Conservation (phyloP, 208 protist genomes). For the Trypanosoma boissoni region DNA sequence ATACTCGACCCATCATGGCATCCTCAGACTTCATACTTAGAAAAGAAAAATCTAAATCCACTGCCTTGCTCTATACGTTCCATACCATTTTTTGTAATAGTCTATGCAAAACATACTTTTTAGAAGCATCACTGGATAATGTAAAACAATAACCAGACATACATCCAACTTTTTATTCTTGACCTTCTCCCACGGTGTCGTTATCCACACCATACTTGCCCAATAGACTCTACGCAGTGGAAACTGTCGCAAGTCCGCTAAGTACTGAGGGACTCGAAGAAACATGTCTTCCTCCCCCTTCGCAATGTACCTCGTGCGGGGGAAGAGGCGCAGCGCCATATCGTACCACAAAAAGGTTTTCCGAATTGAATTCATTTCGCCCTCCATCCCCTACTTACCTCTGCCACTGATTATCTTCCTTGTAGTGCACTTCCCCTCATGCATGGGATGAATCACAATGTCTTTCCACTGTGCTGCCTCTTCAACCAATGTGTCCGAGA, state of each 20-base stretch:
- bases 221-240: constrained; percentile 11
- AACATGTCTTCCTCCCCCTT: constrained; percentile 60
- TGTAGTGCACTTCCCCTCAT: background rate
- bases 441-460: constrained; percentile 24
- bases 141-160: background rate
- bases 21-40: background rate
- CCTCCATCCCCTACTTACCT: constrained; percentile 18
- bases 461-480: constrained; percentile 37
- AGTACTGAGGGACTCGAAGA: constrained; percentile 47
- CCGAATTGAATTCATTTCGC: constrained; percentile 35
- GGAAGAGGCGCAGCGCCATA: constrained; percentile 36
- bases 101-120: background rate
- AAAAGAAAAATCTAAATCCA: background rate
- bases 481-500: constrained; percentile 30
- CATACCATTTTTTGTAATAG: background rate
- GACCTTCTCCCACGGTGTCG: background rate
- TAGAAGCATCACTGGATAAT: background rate
- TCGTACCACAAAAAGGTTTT: constrained; percentile 43
- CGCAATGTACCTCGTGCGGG: constrained; percentile 31
- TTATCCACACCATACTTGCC: background rate
- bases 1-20: background rate
- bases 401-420: background rate
- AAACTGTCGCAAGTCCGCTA: constrained; percentile 30
- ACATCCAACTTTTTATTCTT: background rate
- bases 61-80: background rate